These are phyloP conservation scores for Botrytis cinerea DNA, from an alignment of 2,329 filamentous ascomycete genomes.

Conservation along the genomic window DNA sequence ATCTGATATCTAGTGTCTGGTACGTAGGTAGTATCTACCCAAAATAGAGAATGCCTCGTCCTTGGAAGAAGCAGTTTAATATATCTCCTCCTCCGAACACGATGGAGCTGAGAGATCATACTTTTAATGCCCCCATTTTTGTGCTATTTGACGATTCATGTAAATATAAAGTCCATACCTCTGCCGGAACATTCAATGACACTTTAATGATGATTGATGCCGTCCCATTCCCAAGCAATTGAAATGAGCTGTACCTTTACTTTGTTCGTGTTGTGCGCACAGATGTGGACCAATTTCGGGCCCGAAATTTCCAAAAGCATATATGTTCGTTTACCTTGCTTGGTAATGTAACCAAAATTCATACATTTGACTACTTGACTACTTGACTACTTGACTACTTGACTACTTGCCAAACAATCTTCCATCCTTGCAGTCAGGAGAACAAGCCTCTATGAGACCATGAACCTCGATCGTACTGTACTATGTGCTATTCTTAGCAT, in stretches of 20 bases:
- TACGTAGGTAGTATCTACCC: neutral
- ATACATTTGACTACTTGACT: neutral
- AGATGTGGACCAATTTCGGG: neutral
- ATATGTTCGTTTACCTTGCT: neutral
- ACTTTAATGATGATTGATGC: neutral
- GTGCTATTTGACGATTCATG: neutral
- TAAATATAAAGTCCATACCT: neutral
- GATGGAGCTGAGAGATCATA: neutral
- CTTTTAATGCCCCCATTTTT: neutral
- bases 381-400: neutral
- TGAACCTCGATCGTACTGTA: neutral
- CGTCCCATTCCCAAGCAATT: neutral
- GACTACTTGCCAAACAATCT: neutral
- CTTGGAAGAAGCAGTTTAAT: neutral
- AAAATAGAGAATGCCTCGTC: neutral
- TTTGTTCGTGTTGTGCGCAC: neutral
- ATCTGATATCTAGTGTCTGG: neutral
- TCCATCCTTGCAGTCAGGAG: neutral
- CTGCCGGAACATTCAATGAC: neutral
- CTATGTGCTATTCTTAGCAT: neutral
- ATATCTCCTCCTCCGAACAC: neutral
- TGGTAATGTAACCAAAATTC: neutral
- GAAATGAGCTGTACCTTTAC: neutral
- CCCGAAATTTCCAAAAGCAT: neutral
- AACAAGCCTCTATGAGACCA: neutral